phyloP scores from a whole-genome alignment of 192 early-diverging fungal genomes.

The Rhizophagus clarus region DNA sequence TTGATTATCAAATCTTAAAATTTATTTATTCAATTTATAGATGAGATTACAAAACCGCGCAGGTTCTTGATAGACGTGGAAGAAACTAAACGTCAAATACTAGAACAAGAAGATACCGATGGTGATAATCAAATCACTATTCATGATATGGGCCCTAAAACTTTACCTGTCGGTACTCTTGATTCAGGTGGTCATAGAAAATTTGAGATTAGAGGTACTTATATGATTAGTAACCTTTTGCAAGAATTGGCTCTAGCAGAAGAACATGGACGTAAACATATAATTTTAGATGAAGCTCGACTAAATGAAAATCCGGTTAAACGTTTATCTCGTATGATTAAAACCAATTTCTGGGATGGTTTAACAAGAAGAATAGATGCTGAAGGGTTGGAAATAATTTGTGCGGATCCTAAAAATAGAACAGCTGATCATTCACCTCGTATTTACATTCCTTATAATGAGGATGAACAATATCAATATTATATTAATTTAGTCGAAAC shows the following conservation, averaged over 20 bases:
- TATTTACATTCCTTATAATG: conserved; percentile 90
- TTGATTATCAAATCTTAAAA: not conserved
- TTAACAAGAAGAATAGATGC: conserved; percentile 87
- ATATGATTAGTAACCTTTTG: conserved; percentile 91
- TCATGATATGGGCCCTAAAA: conserved; percentile 88
- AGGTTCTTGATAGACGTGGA: conserved; percentile 87
- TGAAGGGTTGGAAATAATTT: conserved; percentile 86
- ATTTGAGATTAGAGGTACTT: conserved; percentile 92
- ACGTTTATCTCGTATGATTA: conserved; percentile 87
- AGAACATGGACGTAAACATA: conserved; percentile 83
- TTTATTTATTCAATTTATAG: conserved; percentile 34
- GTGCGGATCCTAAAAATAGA: conserved; percentile 90
- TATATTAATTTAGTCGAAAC: conserved; percentile 69
- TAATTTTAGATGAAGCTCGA: conserved; percentile 87
- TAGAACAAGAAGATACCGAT: conserved; percentile 95
- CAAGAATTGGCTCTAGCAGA: conserved; percentile 93
- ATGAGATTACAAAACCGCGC: conserved; percentile 64
- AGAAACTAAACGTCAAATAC: conserved; percentile 72
- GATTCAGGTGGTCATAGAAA: conserved; percentile 85
- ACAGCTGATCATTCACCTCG: conserved; percentile 74
- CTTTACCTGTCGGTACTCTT: conserved; percentile 81
- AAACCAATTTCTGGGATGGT: conserved; percentile 94
- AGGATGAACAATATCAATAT: conserved; percentile 76
- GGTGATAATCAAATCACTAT: conserved; percentile 95
- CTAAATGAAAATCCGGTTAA: conserved; percentile 95